Percentiles rank a stretch among this genome's conserved stretches.
Conservation (phyloP, 78 protist genomes). For the Protostelium mycophagum region DNA sequence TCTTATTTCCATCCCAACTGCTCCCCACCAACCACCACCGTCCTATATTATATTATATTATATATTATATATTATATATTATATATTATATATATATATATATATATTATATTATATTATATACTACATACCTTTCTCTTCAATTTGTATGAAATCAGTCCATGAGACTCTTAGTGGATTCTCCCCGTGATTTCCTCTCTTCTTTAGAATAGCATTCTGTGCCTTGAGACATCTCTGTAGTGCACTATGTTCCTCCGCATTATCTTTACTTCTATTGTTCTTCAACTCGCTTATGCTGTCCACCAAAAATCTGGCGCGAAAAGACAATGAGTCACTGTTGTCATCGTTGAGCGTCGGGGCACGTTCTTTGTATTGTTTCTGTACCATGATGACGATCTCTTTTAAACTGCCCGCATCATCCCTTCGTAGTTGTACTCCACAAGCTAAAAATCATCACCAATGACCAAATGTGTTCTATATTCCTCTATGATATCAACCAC, state of each 20-base stretch:
- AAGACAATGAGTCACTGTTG: background rate
- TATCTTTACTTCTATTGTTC: conserved; percentile 9
- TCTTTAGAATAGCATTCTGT: background rate
- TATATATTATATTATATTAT: no score
- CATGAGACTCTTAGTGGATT: background rate
- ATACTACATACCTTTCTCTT: background rate
- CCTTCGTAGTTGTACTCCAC: conserved; percentile 50
- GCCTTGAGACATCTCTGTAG: background rate
- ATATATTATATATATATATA: no score
- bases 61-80: no score
- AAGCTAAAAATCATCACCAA: conserved; percentile 8
- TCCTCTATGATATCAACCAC: background rate
- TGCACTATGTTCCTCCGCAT: background rate
- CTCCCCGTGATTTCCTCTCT: background rate
- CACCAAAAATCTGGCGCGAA: conserved; percentile 29
- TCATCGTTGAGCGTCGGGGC: background rate
- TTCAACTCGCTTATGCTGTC: conserved; percentile 51
- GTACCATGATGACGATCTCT: conserved; percentile 33
- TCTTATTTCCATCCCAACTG: conserved; percentile 46
- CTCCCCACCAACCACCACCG: conserved; percentile 64
- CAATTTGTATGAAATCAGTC: background rate
- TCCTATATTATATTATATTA: no score
- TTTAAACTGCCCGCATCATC: conserved; percentile 48
- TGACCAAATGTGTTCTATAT: background rate
- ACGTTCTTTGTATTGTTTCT: conserved; percentile 23